These are phyloP conservation scores for Adiantum capillusveneris DNA, from an alignment of 75 land plant species.

Conservation along the genomic window DNA sequence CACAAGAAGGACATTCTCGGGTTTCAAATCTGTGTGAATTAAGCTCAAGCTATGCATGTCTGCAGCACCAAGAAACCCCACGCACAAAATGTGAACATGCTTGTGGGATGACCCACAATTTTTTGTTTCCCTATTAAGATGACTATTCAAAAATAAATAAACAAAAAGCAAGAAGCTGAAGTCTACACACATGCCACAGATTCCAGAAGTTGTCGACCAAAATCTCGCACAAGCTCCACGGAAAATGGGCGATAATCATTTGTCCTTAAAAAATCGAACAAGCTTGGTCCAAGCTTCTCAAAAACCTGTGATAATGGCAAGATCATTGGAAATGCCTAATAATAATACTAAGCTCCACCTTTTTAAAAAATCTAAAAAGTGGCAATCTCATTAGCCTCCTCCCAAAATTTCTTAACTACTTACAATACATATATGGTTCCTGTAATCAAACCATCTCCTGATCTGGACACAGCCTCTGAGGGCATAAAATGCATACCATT, in stretches of 20 bases:
- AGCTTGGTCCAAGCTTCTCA: constrained; percentile 97
- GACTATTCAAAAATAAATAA: too few relatives aligned
- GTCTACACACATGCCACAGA: constrained; percentile 83
- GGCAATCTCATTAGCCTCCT: constrained; percentile 14
- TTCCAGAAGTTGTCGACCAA: constrained; percentile 81
- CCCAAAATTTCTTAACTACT: constrained; percentile 37
- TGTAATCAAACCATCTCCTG: constrained; percentile 91
- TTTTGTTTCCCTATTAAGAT: too few relatives aligned
- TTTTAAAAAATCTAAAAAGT: neutral
- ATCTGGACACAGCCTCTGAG: constrained; percentile 82
- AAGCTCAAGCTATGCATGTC: constrained; percentile 79
- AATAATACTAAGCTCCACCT: neutral
- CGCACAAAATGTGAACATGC: neutral
- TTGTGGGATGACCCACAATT: too few relatives aligned
- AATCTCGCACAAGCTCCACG: constrained; percentile 77
- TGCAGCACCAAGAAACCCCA: constrained; percentile 24
- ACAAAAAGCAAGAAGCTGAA: too few relatives aligned
- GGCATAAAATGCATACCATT: constrained; percentile 19
- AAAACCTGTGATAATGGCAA: constrained; percentile 56
- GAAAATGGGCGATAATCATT: constrained; percentile 72
- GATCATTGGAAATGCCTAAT: neutral
- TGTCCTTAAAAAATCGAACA: constrained; percentile 71
- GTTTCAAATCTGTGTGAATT: constrained; percentile 86
- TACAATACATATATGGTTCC: constrained; percentile 93
- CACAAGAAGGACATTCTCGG: constrained; percentile 83